Conservation (phyloP, 2,329 filamentous ascomycete genomes). For the Fusarium scirpi region DNA sequence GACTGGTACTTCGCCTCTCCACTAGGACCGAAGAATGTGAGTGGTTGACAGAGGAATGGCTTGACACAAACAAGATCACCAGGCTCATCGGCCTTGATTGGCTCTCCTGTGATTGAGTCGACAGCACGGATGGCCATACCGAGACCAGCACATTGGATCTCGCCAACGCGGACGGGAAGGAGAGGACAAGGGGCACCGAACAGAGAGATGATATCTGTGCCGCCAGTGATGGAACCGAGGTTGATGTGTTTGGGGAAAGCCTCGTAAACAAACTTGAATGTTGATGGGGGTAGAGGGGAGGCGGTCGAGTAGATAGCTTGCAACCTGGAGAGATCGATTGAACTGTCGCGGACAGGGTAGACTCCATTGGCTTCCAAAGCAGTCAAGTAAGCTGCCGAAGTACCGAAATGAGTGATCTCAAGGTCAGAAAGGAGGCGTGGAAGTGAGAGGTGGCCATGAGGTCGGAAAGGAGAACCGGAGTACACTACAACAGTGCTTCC, state of each 20-base stretch:
- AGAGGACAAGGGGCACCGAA: conserved; percentile 88
- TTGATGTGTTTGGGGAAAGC: conserved; percentile 86
- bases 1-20: conserved; percentile 79
- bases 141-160: conserved; percentile 82
- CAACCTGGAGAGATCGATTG: conserved; percentile 71
- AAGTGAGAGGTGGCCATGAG: conserved; percentile 83
- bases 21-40: conserved; percentile 82
- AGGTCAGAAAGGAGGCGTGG: conserved; percentile 84
- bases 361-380: conserved; percentile 84
- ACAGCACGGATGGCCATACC: conserved; percentile 80
- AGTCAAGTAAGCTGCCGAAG: conserved; percentile 92
- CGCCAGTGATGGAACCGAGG: conserved; percentile 92
- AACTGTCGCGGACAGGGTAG: conserved; percentile 64
- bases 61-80: conserved; percentile 89
- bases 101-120: conserved; percentile 67
- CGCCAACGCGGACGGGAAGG: conserved; percentile 76
- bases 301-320: conserved; percentile 94
- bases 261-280: conserved; percentile 88
- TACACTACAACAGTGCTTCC: conserved; percentile 89
- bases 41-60: conserved; percentile 91
- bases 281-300: conserved; percentile 90
- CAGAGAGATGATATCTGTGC: conserved; percentile 95
- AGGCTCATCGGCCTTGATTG: conserved; percentile 71
- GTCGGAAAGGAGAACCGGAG: conserved; percentile 90
- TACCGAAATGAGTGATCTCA: conserved; percentile 91